A percentile compares a stretch with the other conserved stretches of the same genome.
phyloP scores from a whole-genome alignment of 345 rosid genomes.

The Brassica napus region Da-Ae NC_063452.1:64882001-64882500 shows the following conservation, averaged over 20 bases:
- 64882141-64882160: neutral
- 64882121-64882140: neutral
- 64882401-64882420: slow-evolving; percentile 33
- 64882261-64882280: neutral
- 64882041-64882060: neutral
- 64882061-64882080: neutral
- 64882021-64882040: too few species aligned
- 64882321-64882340: slow-evolving; percentile 24
- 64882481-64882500: neutral
- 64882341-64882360: slow-evolving; percentile 28
- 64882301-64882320: slow-evolving; percentile 21
- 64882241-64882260: neutral
- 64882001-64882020: too few species aligned
- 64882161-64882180: neutral
- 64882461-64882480: neutral
- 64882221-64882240: neutral
- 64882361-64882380: slow-evolving; percentile 25
- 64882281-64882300: neutral
- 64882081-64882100: neutral
- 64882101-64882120: neutral
- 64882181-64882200: neutral
- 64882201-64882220: neutral
- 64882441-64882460: slow-evolving; percentile 13
- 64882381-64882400: slow-evolving; percentile 38
- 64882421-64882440: slow-evolving; percentile 20